phyloP scores from a whole-genome alignment of 306 rosid species.

The Rosa multiflora region DNA sequence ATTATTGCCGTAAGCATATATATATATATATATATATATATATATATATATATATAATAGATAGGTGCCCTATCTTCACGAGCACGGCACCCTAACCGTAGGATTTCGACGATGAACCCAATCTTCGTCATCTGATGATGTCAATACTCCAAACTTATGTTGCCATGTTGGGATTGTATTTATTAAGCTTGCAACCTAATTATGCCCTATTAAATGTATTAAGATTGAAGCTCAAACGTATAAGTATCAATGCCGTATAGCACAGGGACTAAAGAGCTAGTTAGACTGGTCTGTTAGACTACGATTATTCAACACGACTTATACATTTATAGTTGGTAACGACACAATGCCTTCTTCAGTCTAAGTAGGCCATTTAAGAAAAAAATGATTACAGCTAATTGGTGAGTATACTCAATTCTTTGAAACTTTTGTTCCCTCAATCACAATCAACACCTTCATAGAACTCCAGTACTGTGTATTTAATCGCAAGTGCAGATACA shows the following conservation, averaged over 20 bases:
- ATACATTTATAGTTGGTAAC: slow-evolving; percentile 13
- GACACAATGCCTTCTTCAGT: not conserved
- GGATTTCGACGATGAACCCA: not conserved
- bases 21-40: not conserved
- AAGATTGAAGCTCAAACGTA: not conserved
- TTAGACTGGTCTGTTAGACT: not conserved
- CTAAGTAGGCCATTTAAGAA: not conserved
- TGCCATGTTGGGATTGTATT: slow-evolving; percentile 33
- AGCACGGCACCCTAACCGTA: slow-evolving; percentile 1
- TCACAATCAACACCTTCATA: not conserved
- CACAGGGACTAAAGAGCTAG: not conserved
- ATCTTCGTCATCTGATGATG: not conserved
- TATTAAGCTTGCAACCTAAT: slow-evolving; percentile 35
- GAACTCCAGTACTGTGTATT: not conserved
- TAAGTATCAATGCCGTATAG: slow-evolving; percentile 40
- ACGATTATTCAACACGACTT: not conserved
- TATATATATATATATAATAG: not conserved
- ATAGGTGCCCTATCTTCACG: slow-evolving; percentile 22
- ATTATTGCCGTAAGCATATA: slow-evolving; percentile 6
- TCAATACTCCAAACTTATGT: not conserved
- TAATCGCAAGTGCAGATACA: not conserved
- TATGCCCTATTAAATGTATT: not conserved
- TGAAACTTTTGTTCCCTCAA: not conserved
- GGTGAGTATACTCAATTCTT: not conserved
- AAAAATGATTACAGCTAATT: not conserved